phyloP scores from a whole-genome alignment of 352 stramenopile species.

The Globisporangium radiosum region DNA sequence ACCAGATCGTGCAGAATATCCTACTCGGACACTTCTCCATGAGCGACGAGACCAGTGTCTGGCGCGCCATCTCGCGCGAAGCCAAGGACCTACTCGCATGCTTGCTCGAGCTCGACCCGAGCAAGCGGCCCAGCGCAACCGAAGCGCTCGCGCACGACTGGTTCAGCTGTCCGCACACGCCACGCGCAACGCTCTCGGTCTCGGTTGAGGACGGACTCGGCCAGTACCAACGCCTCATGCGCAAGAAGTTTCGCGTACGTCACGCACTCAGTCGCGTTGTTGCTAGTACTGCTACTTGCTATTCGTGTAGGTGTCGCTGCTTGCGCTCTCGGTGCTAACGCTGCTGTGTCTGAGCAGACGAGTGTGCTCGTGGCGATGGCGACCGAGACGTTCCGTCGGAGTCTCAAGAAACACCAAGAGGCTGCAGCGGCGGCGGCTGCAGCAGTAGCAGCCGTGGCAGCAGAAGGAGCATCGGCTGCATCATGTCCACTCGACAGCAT shows the following conservation, averaged over 20 bases:
- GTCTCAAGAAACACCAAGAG: conserved; percentile 28
- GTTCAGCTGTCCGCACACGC: conserved; percentile 39
- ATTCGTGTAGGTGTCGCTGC: not conserved
- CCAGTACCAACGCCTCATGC: conserved; percentile 54
- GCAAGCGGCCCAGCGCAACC: conserved; percentile 22
- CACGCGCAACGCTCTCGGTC: conserved; percentile 37
- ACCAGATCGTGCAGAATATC: conserved; percentile 69
- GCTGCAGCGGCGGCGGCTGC: not conserved
- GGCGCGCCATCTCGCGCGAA: conserved; percentile 41
- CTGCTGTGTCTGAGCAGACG: conserved; percentile 16
- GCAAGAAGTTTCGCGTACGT: conserved; percentile 56
- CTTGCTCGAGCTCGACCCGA: conserved; percentile 27
- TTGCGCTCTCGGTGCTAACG: not conserved
- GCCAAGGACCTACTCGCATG: conserved; percentile 37
- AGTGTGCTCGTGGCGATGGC: conserved; percentile 59
- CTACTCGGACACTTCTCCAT: conserved; percentile 36
- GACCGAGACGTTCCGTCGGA: conserved; percentile 39
- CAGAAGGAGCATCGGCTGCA: too few species aligned
- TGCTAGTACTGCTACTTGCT: not conserved
- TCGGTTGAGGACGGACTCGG: conserved; percentile 42
- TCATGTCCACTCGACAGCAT: too few species aligned
- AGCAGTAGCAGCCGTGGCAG: too few species aligned
- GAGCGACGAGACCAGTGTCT: conserved; percentile 21
- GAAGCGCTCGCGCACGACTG: conserved; percentile 39
- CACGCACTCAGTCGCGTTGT: too few species aligned